Conservation (phyloP, 2,329 filamentous ascomycete genomes). For the Arthroderma sp. region DNA sequence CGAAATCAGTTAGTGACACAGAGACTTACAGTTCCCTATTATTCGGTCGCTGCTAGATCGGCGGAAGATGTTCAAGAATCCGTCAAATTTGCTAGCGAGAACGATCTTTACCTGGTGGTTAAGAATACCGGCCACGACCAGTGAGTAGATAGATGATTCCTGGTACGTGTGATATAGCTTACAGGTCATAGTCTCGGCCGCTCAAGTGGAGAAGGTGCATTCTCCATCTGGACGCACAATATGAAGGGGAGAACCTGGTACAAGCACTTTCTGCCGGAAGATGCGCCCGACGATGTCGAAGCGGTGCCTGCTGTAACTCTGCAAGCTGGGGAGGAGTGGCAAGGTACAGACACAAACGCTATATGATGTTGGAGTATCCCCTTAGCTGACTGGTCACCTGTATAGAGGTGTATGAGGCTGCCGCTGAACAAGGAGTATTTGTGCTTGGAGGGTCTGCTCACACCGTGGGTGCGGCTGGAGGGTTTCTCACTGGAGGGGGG, state of each 20-base stretch:
- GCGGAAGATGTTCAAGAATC: slow-evolving; percentile 12
- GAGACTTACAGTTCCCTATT: slow-evolving; percentile 12
- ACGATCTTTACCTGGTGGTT: slow-evolving; percentile 17
- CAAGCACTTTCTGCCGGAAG: slow-evolving; percentile 12
- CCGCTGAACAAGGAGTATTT: slow-evolving; percentile 13
- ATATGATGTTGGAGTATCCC: not conserved
- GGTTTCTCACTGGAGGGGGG: slow-evolving; percentile 18
- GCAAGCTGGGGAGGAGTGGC: slow-evolving; percentile 17
- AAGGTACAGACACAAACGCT: slow-evolving; percentile 9
- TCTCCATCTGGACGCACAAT: slow-evolving; percentile 20
- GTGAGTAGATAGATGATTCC: slow-evolving; percentile 8
- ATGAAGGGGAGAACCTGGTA: slow-evolving; percentile 17
- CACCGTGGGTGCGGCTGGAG: slow-evolving; percentile 18
- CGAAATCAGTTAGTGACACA: not conserved
- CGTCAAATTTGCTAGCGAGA: slow-evolving; percentile 16
- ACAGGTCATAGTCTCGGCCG: slow-evolving; percentile 12
- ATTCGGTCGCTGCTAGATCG: slow-evolving; percentile 12
- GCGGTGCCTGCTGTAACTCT: slow-evolving; percentile 16
- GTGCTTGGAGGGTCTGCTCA: slow-evolving; percentile 15
- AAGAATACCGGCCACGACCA: slow-evolving; percentile 20
- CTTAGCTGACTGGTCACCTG: not conserved
- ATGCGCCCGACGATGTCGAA: slow-evolving; percentile 9
- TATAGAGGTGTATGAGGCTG: slow-evolving; percentile 16
- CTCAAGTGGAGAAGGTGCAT: slow-evolving; percentile 15
- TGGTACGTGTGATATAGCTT: not conserved